Base-by-base conservation (phyloP, 306 rosid genomes). In the Quillaja saponaria region DNA sequence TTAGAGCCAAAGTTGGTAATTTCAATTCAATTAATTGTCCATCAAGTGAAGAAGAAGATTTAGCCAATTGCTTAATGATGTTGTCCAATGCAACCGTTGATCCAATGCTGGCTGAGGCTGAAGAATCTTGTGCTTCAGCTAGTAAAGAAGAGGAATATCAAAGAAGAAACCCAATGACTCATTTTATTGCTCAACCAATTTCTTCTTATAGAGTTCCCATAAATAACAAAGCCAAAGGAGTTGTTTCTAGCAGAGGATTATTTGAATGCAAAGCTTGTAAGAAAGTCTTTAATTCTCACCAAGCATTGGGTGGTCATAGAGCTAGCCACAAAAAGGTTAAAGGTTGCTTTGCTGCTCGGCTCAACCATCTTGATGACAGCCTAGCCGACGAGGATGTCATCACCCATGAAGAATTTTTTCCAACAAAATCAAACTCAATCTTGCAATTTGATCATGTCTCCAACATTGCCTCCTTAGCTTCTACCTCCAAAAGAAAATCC, bases 271-370 rank as follows among this genome's bases (percentile, higher is more conserved):
- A 87, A 80, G 95, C 99, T 13, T 89, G 99, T 72, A 89, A 89
- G 70, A 89, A 92, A 59, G 95, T 92, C 0, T 92, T 92, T 80
- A 89, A 84, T 55, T 92, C 99, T 4, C 99, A 92, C 52, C 99
- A 92, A 72, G 99, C 99, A 8, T 76, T 92, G 38, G 99, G 99
- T 0, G 99, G 99, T 3, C 99, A 92, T 13, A 80, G 99, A 56
- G 99, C 99, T 0, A 86, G 96, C 80, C 96, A 92, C 71, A 92
- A 92, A 69, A 92, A 92, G 31, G 99, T 92, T 28, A 92, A 92
- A 34, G 99, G 99, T 0, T 92, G 99, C 64, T 92, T 84, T n/a
- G 99, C 97, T 0, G 87, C 99, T 10, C 71, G 85, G 8, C 80
- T 88, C 1, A 88, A 86, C 61, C 81, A 78, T 33, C 54, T 47